These are phyloP conservation scores for Colletotrichum coccodes DNA, from an alignment of 2,329 filamentous ascomycete species.

Conservation along the genomic window DNA sequence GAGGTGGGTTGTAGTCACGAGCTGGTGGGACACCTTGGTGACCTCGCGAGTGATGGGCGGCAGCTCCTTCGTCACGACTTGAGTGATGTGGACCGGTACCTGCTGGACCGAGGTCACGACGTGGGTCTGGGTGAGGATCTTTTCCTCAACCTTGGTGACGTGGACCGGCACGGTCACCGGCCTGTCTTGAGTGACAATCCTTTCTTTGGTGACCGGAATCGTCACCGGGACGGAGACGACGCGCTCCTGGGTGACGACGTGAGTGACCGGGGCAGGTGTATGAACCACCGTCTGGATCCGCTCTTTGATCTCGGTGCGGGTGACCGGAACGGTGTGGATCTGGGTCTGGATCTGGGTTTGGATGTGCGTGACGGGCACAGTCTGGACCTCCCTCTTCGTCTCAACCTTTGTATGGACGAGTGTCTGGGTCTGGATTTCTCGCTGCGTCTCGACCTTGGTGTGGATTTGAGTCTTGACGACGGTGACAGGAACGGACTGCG, in stretches of 20 bases:
- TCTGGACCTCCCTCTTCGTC: conserved; percentile 6
- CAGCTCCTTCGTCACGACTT: conserved; percentile 1
- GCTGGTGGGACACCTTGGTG: conserved; percentile 3
- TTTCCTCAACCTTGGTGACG: conserved; percentile 10
- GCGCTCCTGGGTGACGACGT: conserved; percentile 14
- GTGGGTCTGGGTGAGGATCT: conserved; percentile 1
- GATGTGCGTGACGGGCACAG: conserved; percentile 8
- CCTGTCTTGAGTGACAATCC: conserved; percentile 3
- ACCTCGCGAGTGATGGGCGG: conserved; percentile 3
- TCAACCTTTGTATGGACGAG: conserved; percentile 10
- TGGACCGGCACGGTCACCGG: conserved; percentile 1
- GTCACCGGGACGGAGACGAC: neutral
- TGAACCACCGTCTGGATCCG: conserved; percentile 4
- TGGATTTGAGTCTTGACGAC: conserved; percentile 12
- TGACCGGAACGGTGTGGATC: conserved; percentile 7
- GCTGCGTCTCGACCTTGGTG: conserved; percentile 12
- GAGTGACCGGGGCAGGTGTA: conserved; percentile 15
- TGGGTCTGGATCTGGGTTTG: neutral
- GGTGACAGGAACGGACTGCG: conserved; percentile 14
- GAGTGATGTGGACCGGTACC: conserved; percentile 2
- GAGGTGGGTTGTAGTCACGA: neutral
- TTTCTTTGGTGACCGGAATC: conserved; percentile 14
- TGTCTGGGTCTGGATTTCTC: conserved; percentile 2
- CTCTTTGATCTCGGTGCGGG: neutral
- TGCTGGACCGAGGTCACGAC: conserved; percentile 9